phyloP scores from a whole-genome alignment of 352 stramenopile genomes.

The Phytophthora lateralis region DNA sequence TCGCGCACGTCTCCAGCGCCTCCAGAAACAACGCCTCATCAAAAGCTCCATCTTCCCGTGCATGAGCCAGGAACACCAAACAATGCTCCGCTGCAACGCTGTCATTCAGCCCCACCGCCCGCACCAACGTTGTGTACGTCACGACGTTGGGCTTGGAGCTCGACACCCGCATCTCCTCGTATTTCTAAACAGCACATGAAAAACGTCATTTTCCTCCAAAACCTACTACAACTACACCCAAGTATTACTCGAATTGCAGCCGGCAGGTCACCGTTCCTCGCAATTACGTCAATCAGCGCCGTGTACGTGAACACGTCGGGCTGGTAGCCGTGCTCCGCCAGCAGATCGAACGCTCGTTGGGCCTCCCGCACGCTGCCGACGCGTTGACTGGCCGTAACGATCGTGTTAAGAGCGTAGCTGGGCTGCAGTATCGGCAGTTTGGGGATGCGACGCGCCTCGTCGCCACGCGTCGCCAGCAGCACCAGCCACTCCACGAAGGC shows the following conservation, averaged over 20 bases:
- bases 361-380: constrained; percentile 62
- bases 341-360: constrained; percentile 61
- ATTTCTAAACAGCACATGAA: constrained; percentile 36
- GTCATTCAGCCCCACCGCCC: constrained; percentile 50
- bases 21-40: constrained; percentile 70
- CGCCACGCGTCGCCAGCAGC: constrained; percentile 50
- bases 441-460: constrained; percentile 47
- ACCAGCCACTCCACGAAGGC: constrained; percentile 78
- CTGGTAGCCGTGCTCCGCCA: constrained; percentile 54
- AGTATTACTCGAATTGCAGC: constrained; percentile 50
- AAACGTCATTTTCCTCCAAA: constrained; percentile 4
- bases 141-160: constrained; percentile 75
- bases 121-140: constrained; percentile 75
- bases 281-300: constrained; percentile 78
- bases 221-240: not conserved
- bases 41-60: constrained; percentile 54
- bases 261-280: constrained; percentile 49
- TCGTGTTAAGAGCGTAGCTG: constrained; percentile 80
- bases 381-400: constrained; percentile 77
- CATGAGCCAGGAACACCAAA: constrained; percentile 52
- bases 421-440: constrained; percentile 52
- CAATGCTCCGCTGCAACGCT: constrained; percentile 41
- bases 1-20: constrained; percentile 58
- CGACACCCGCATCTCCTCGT: constrained; percentile 66
- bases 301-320: constrained; percentile 86